Conservation (phyloP, 345 rosid species). For the Brassica rapa region DNA sequence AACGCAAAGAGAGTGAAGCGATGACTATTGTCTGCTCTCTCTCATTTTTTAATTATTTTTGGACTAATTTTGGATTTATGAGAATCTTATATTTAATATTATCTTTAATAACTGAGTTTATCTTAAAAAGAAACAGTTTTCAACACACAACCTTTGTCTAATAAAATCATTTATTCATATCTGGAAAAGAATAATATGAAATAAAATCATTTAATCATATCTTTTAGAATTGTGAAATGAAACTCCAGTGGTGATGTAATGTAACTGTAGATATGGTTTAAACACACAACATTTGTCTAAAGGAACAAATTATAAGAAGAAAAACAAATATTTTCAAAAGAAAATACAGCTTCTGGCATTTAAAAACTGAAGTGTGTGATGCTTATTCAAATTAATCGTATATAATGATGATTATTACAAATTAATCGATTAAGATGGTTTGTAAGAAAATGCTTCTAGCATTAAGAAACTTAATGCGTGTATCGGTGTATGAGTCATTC, state of each 20-base stretch:
- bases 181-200: too few relatives aligned
- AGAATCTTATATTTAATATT: neutral
- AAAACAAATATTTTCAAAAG: too few relatives aligned
- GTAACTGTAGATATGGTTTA: neutral
- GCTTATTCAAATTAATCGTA: neutral
- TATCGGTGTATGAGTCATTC: neutral
- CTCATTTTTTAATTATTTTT: neutral
- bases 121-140: too few relatives aligned
- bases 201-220: neutral
- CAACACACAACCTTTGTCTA: too few relatives aligned
- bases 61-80: constrained; percentile 9
- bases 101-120: neutral
- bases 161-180: too few relatives aligned
- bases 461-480: neutral
- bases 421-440: neutral
- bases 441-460: neutral
- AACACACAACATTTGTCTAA: neutral
- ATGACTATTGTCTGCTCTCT: constrained; percentile 32
- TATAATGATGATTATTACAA: neutral
- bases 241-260: neutral
- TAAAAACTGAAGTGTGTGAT: neutral
- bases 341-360: neutral
- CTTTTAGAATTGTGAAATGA: neutral
- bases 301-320: neutral
- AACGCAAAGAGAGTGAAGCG: constrained; percentile 33